These are phyloP conservation scores for Paxillus involutus DNA, from an alignment of 768 basidiomycete genomes.

Conservation along the genomic window DNA sequence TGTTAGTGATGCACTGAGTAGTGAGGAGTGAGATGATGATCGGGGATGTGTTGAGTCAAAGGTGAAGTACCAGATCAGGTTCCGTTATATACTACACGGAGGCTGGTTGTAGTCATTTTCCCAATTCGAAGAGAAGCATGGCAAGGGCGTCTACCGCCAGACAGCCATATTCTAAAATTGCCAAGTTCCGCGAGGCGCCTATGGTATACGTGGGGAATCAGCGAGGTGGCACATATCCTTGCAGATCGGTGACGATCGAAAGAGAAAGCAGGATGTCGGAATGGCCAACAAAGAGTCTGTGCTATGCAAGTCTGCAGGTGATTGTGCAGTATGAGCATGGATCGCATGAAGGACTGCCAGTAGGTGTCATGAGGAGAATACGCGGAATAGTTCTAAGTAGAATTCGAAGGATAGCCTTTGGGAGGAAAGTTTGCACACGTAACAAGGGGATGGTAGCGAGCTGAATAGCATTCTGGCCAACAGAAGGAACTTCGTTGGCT, in stretches of 20 bases:
- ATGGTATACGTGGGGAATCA: neutral
- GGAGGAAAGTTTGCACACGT: neutral
- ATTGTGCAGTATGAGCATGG: neutral
- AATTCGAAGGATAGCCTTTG: conserved; percentile 14
- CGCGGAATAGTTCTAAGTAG: conserved; percentile 4
- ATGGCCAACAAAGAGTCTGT: neutral
- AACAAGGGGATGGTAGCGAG: neutral
- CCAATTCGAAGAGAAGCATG: conserved; percentile 5
- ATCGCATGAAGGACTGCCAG: neutral
- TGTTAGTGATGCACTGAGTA: neutral
- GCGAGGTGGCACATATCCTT: conserved; percentile 1
- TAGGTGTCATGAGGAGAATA: neutral
- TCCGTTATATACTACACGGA: conserved; percentile 19
- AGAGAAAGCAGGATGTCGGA: neutral
- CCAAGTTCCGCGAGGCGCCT: conserved; percentile 5
- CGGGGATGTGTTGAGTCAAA: conserved; percentile 9
- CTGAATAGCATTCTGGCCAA: neutral
- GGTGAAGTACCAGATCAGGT: neutral
- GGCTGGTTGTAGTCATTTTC: conserved; percentile 1
- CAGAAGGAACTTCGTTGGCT: conserved; percentile 3
- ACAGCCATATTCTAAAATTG: neutral
- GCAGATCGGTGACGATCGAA: neutral
- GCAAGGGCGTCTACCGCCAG: neutral
- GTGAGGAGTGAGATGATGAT: neutral
- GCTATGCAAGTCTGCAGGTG: neutral